Evolutionary conservation across 306 rosid genomes (phyloP).

Genomic region (Carpinus fangiana): DNA sequence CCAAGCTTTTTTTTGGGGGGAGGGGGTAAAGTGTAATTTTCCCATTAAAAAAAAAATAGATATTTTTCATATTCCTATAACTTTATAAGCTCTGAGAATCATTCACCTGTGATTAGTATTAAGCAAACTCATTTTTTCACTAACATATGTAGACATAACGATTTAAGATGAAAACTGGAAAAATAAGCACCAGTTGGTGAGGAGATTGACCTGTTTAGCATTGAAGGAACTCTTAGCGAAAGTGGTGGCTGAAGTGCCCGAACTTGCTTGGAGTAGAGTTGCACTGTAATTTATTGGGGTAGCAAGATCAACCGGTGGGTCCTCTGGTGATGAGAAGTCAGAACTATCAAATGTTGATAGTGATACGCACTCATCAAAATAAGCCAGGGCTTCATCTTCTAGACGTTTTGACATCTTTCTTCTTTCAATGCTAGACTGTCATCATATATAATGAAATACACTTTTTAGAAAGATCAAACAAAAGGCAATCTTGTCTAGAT

Average conservation of each 20-base stretch:
- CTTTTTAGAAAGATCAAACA: constrained; percentile 13
- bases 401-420: constrained; percentile 87
- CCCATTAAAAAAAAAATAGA: no score
- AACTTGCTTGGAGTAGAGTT: constrained; percentile 55
- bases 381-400: constrained; percentile 86
- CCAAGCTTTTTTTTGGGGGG: no score
- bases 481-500: constrained; percentile 8
- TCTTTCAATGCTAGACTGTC: constrained; percentile 88
- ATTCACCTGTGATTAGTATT: neutral
- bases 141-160: neutral
- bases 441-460: constrained; percentile 22
- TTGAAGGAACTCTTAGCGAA: constrained; percentile 25
- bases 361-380: constrained; percentile 92
- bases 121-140: neutral
- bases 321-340: constrained; percentile 90
- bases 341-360: constrained; percentile 94
- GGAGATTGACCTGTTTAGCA: constrained; percentile 30
- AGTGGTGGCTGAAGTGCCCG: constrained; percentile 34
- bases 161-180: neutral
- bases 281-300: constrained; percentile 35
- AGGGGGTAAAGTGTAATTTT: no score
- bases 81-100: neutral
- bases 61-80: neutral
- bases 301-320: constrained; percentile 58
- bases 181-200: neutral